Conservation (phyloP, 164 flowering plant genomes). For the Paratinospora sagittata region DNA sequence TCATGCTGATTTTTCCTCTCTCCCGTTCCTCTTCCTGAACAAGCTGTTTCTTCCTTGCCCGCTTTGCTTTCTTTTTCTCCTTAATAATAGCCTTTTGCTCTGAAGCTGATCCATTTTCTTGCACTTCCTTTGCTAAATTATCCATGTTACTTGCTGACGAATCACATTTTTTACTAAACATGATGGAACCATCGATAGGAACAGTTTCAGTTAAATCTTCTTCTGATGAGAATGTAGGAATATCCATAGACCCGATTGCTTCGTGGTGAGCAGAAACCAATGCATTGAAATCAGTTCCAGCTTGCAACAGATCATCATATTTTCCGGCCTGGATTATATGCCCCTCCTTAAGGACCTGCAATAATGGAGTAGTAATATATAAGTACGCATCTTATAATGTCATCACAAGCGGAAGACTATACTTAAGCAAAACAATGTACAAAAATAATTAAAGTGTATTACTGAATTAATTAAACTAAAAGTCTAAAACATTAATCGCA, state of each 20-base stretch:
- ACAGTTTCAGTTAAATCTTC: slow-evolving; percentile 59
- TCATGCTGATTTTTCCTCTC: slow-evolving; percentile 88
- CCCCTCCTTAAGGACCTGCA: slow-evolving; percentile 90
- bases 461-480: too few species aligned
- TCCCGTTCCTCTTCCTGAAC: slow-evolving; percentile 98
- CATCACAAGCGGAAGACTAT: neutral
- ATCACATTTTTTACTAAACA: slow-evolving; percentile 31
- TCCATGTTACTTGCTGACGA: slow-evolving; percentile 35
- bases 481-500: too few species aligned
- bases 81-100: slow-evolving; percentile 59
- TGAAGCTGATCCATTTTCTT: slow-evolving; percentile 50
- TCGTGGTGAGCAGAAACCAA: slow-evolving; percentile 90
- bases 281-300: slow-evolving; percentile 82
- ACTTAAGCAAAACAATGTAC: neutral
- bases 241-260: slow-evolving; percentile 89
- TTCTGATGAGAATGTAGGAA: slow-evolving; percentile 47
- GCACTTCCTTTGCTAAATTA: slow-evolving; percentile 52
- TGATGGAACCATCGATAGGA: slow-evolving; percentile 25
- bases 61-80: slow-evolving; percentile 87
- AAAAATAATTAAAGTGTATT: neutral
- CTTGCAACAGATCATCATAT: slow-evolving; percentile 88
- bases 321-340: slow-evolving; percentile 86
- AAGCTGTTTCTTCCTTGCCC: slow-evolving; percentile 81
- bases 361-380: neutral
- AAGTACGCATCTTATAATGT: neutral